Evolutionary conservation across 768 basidiomycete genomes (phyloP).

Genomic region (Boletus patriciae): DNA sequence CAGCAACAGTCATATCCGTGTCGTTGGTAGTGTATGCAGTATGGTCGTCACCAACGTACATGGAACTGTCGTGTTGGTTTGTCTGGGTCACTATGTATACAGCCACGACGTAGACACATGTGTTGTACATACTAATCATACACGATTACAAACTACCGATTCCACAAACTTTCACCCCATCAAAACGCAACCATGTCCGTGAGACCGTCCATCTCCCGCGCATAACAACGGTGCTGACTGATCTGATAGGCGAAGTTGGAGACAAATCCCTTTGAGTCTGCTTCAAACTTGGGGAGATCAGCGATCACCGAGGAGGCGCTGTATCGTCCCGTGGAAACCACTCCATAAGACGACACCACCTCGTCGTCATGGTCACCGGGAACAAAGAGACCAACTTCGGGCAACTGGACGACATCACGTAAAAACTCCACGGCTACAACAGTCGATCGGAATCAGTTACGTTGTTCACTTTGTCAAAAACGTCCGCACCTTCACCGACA

Average conservation of each 20-base stretch:
- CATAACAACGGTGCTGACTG: constrained; percentile 65
- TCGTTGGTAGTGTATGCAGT: constrained; percentile 48
- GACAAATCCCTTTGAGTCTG: constrained; percentile 52
- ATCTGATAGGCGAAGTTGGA: constrained; percentile 60
- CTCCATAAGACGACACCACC: constrained; percentile 58
- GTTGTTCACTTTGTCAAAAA: not conserved
- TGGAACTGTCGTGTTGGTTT: constrained; percentile 51
- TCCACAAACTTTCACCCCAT: constrained; percentile 1
- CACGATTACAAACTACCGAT: constrained; percentile 1
- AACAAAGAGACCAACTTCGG: constrained; percentile 44
- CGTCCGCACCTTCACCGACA: constrained; percentile 54
- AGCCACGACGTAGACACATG: not conserved
- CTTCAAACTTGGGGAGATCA: constrained; percentile 45
- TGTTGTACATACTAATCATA: constrained; percentile 12
- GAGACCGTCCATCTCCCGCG: constrained; percentile 61
- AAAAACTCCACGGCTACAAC: constrained; percentile 49
- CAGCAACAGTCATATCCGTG: constrained; percentile 36
- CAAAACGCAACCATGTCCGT: constrained; percentile 50
- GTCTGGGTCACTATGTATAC: too few species aligned
- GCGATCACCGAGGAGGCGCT: constrained; percentile 35
- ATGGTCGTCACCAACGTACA: too few species aligned
- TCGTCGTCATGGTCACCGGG: constrained; percentile 29
- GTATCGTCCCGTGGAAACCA: constrained; percentile 61
- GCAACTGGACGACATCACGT: constrained; percentile 45
- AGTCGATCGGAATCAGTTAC: not conserved